Base-by-base conservation (phyloP, 805 yeast genomes). In the Schizosaccharomyces octosporus region DNA sequence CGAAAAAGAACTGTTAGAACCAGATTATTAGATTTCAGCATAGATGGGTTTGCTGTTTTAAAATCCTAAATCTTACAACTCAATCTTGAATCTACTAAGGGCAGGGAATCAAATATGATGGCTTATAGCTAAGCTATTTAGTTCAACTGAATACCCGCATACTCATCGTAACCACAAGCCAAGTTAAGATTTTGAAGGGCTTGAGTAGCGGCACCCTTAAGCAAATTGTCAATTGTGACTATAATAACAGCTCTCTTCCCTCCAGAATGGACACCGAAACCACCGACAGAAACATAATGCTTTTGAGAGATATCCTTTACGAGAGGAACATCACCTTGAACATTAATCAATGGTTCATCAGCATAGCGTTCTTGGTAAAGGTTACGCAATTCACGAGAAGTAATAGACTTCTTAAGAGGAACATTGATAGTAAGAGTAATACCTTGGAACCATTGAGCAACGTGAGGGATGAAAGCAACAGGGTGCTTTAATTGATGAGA, bases 191-290 rank as follows among this genome's bases (percentile, higher is more conserved):
- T 93, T 74, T 93, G 99, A 72, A 93, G 73, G 75, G 97, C 90
- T 54, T 93, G 99, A 19, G 99, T 93, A 58, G 97, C 95, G 55
- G 99, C 99, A 66, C 99, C 99, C 76, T 93, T 93, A 70, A 93
- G 79, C 69, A 93, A 77, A 72, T 93, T 93, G 71, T 93, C 99
- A 67, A 93, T 90, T 4, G 97, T 88, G 27, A 96, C 95, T 62
- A 90, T 93, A 61, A 93, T 77, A 29, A 93, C 97, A 27, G 88
- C 94, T 71, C 99, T 82, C 74, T 87, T 84, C 69, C 85, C 86
- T 62, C 82, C 81, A 29, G 89, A 81, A 71, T 85, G 89, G 59
- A 94, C 95, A 27, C 94, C 95, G 70, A 93, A 94, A 0, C 95
- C 98, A 64, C 99, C 98, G 65, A 93, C 79, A 32, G 31, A 87